Evolutionary conservation across 306 rosid species (phyloP), one percentile per base, ranked within the genome.

Genomic region (Cucumis cinereus): DNA sequence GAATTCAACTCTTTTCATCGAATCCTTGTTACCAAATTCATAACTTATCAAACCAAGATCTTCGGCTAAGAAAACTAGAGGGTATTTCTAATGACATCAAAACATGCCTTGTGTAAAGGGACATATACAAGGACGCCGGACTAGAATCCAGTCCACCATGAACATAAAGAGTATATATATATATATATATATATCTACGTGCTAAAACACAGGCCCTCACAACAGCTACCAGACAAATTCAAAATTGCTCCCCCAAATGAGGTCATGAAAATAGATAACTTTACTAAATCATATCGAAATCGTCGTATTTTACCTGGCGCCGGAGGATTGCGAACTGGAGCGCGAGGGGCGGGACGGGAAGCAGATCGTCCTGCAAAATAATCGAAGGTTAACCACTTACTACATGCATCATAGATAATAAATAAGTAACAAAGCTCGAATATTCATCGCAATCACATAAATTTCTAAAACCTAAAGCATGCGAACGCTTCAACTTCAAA

Each of bases 281-380:
- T 14, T 16, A 71, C 30, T 24, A 71, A 47, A 72, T 33, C 59
- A 10, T 1, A 33, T 19, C 19, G 16, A 63, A 9, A 28, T 16
- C 19, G 7, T 22, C 0, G 20, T 13, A 14, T 1, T 20, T 41
- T 69, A 81, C 84, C 84, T 59, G 74, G 74, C n/a, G 57, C 57
- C 12, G 81, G 84, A 70, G 84, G 74, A 40, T 60, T 81, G 47
- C 75, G 77, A 0, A 40, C 13, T 10, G 84, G 60, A 10, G 74
- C 45, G 7, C 79, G 78, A n/a, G 74, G 47, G 47, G 74, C 59
- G 10, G 77, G 78, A 54, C 84, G 77, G 73, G 81, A 11, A 70
- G 78, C 77, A 23, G 83, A 69, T 38, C 78, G 78, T 70, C 84
- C 80, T 81, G 77, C 36, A 70, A 77, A 77, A 47, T 1, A 6